These are phyloP conservation scores for Patellaria atrata DNA, from an alignment of 495 filamentous ascomycete genomes.

Conservation along the genomic window DNA sequence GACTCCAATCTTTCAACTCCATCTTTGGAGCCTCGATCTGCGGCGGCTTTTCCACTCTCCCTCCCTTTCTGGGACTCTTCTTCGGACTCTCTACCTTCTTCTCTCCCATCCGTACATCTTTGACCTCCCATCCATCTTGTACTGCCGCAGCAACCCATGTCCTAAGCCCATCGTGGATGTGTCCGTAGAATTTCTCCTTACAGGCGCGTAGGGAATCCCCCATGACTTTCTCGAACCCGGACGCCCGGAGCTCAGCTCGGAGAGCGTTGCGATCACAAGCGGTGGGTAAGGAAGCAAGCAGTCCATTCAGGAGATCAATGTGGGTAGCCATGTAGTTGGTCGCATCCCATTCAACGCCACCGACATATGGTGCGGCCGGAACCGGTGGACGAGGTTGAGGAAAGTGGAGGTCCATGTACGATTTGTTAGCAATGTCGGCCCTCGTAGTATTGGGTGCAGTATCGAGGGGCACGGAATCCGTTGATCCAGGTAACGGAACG, in stretches of 20 bases:
- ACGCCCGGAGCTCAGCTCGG: constrained; percentile 59
- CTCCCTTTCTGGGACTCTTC: constrained; percentile 36
- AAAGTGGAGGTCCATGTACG: constrained; percentile 62
- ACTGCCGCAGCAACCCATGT: constrained; percentile 80
- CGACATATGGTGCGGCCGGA: constrained; percentile 89
- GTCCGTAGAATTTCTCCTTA: constrained; percentile 92
- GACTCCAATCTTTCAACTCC: constrained; percentile 21
- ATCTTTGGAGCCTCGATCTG: constrained; percentile 24
- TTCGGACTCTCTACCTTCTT: constrained; percentile 29
- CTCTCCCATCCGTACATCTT: constrained; percentile 56
- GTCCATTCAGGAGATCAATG: constrained; percentile 80
- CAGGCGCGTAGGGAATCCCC: constrained; percentile 72
- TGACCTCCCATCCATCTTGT: constrained; percentile 77
- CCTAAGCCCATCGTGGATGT: constrained; percentile 74
- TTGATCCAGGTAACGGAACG: constrained; percentile 40
- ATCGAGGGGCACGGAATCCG: constrained; percentile 3
- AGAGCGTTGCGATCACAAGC: constrained; percentile 60
- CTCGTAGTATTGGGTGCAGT: neutral
- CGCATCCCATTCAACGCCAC: constrained; percentile 97
- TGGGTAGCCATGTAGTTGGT: constrained; percentile 91
- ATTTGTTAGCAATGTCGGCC: constrained; percentile 6
- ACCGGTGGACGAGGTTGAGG: constrained; percentile 79
- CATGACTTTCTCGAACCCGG: constrained; percentile 84
- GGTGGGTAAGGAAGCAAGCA: constrained; percentile 72
- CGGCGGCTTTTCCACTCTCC: constrained; percentile 11